Base-by-base conservation (phyloP, 768 basidiomycete genomes). In the Amanita rimosa region DNA sequence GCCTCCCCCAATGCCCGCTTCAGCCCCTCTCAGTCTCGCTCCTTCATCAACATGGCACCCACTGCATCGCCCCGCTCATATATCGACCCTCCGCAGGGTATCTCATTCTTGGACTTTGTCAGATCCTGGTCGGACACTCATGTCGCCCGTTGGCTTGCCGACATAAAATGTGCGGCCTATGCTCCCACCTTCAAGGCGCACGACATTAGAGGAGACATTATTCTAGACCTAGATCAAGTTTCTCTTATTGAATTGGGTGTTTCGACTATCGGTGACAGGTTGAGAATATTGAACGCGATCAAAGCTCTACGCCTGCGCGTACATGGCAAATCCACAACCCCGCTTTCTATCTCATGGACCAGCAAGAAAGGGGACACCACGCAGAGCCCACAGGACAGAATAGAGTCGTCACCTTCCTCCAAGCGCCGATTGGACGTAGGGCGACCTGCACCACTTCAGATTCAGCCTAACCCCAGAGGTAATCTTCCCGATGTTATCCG, bases 191-290 rank as follows among this genome's bases (percentile, higher is more conserved):
- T 99, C 69, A 76, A 72, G 42, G 72, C 75, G 3, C 87, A 95
- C 67, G 95, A 99, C 60, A 95, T 99, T 57, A 69, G 90, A 44
- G 93, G 95, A 4, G 85, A 90, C 60, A 82, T 99, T 17, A 67
- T 99, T 14, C 73, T 97, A 44, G 96, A 99, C 54, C 69, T 98
- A 39, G 95, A 98, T 59, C 88, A 93, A 63, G 64, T 69, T 6
- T 84, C 81, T 2, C 67, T 99, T 44, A 89, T 83, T 61, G 96
- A 99, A 65, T 88, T 98, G 80, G 86, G 86, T 11, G 77, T 99
- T 24, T 57, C 72, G 27, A 90, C 85, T 64, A 84, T 99, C 36
- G 96, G 96, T 9, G 96, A 99, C 64, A 72, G 94, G 43, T 78
- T 97, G 6, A 76, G 90, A 59, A 85, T 99, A 44, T 59, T 91